Conservation (phyloP, 495 filamentous ascomycete species). For the Aspergillus sparsus region DNA sequence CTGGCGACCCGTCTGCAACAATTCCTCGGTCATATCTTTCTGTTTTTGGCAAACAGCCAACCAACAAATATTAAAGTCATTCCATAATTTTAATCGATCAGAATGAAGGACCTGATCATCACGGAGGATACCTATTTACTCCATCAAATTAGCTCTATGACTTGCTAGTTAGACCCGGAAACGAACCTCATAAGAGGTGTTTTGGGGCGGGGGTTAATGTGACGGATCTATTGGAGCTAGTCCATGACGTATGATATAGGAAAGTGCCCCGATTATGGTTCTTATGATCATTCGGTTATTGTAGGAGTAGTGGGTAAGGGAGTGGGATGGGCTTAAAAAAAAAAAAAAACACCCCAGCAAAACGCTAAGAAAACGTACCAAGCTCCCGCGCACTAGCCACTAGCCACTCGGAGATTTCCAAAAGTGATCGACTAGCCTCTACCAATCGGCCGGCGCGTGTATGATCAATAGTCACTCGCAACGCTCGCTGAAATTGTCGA, state of each 20-base stretch:
- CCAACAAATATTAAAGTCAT: slow-evolving; percentile 95
- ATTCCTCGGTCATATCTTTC: slow-evolving; percentile 67
- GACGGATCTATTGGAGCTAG: slow-evolving; percentile 5
- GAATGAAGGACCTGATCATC: slow-evolving; percentile 73
- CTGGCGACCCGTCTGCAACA: slow-evolving; percentile 60
- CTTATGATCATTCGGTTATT: too few species aligned
- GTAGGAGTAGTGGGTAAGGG: slow-evolving; percentile 5
- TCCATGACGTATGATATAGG: neutral
- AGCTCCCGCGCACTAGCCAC: slow-evolving; percentile 77
- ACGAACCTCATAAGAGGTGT: neutral
- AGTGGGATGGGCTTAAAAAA: neutral
- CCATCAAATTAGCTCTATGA: slow-evolving; percentile 30
- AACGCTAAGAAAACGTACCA: slow-evolving; percentile 61
- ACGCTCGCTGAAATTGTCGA: slow-evolving; percentile 67
- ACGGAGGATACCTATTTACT: slow-evolving; percentile 60
- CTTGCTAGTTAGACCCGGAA: neutral
- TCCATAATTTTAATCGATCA: slow-evolving; percentile 81
- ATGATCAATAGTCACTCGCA: slow-evolving; percentile 75
- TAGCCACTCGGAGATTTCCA: slow-evolving; percentile 84
- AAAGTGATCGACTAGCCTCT: slow-evolving; percentile 69
- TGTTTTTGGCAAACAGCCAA: slow-evolving; percentile 83
- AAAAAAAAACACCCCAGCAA: neutral
- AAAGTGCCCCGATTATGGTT: neutral
- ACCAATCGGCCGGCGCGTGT: slow-evolving; percentile 71
- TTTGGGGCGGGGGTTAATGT: neutral